A percentile compares a stretch with the other conserved stretches of the same genome.
Conservation (phyloP, 2,329 filamentous ascomycete species). For the Keithomyces neogunnii region DNA sequence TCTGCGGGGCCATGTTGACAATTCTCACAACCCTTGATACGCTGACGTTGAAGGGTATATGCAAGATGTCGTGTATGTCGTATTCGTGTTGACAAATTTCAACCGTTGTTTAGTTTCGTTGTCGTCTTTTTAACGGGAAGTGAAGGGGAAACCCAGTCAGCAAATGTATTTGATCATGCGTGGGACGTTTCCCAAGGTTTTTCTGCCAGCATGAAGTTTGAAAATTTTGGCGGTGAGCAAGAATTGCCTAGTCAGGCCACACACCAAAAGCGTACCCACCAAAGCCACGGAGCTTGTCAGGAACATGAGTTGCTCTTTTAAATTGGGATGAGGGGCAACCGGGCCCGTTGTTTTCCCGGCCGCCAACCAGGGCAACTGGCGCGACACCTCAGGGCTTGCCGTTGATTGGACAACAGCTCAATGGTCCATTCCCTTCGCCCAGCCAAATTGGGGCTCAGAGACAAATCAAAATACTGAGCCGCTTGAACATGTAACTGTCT, state of each 20-base stretch:
- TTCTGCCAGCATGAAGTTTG: slow-evolving; percentile 12
- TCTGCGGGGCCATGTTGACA: slow-evolving; percentile 35
- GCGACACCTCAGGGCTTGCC: slow-evolving; percentile 14
- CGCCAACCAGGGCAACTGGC: slow-evolving; percentile 6
- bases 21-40: background rate
- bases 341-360: slow-evolving; percentile 13
- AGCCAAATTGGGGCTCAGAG: background rate
- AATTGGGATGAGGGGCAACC: background rate
- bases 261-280: background rate
- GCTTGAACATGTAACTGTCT: too few relatives aligned
- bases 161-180: background rate
- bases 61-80: too few relatives aligned
- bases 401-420: slow-evolving; percentile 31
- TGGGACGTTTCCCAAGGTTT: slow-evolving; percentile 4
- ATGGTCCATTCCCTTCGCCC: slow-evolving; percentile 1
- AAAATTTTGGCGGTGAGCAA: slow-evolving; percentile 17
- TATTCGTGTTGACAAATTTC: too few relatives aligned
- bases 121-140: too few relatives aligned
- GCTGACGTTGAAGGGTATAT: too few relatives aligned
- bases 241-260: background rate
- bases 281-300: too few relatives aligned
- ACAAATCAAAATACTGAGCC: background rate
- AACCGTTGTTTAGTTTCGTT: too few relatives aligned
- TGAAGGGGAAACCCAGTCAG: too few relatives aligned
- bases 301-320: background rate